Evolutionary conservation across 176 grass and related monocot genomes (phyloP).

Genomic region (Lolium multiflorum): DNA sequence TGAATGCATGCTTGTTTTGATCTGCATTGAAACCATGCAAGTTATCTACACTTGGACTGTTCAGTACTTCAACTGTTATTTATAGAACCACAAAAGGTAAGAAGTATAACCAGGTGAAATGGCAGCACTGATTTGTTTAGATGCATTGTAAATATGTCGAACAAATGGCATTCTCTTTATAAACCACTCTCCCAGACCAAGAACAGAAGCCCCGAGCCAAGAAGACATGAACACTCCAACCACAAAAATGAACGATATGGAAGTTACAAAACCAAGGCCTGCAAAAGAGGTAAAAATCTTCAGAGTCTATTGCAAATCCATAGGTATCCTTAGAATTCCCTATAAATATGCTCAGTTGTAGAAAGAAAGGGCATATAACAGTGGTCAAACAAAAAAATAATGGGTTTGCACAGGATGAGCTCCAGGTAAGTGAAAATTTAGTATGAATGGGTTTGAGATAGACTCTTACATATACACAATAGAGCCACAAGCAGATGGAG

Average conservation of each 20-base stretch:
- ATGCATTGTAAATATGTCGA: slow-evolving; percentile 87
- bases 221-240: slow-evolving; percentile 92
- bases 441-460: neutral
- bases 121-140: slow-evolving; percentile 88
- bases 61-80: slow-evolving; percentile 25
- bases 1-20: slow-evolving; percentile 89
- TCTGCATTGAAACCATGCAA: slow-evolving; percentile 51
- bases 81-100: slow-evolving; percentile 38
- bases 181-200: slow-evolving; percentile 82
- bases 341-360: neutral
- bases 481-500: neutral
- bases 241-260: slow-evolving; percentile 82
- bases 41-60: neutral
- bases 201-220: slow-evolving; percentile 76
- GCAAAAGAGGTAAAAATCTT: slow-evolving; percentile 32
- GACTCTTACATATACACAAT: neutral
- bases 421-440: neutral
- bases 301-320: neutral
- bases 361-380: slow-evolving; percentile 19
- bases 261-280: slow-evolving; percentile 90
- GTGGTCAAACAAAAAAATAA: neutral
- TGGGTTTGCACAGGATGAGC: neutral
- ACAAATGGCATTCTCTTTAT: slow-evolving; percentile 89
- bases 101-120: slow-evolving; percentile 80
- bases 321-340: neutral